phyloP scores from a whole-genome alignment of 139 green algal species.

The Eudorina sp. region DNA sequence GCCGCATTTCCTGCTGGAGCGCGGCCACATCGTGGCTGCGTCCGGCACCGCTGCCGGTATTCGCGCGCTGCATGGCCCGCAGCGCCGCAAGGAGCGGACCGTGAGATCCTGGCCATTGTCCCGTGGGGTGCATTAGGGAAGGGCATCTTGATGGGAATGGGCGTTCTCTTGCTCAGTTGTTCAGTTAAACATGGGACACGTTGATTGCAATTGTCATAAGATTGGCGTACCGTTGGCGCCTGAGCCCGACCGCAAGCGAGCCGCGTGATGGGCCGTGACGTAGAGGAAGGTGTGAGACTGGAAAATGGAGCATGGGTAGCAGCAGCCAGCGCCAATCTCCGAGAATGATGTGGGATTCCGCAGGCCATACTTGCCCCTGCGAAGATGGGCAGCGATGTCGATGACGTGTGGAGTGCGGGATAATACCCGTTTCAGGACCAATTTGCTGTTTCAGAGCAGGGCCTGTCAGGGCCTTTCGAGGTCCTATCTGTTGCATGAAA shows the following conservation, averaged over 20 bases:
- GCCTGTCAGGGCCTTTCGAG: too few relatives aligned
- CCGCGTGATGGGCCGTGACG: background rate
- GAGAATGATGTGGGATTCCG: background rate
- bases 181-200: too few relatives aligned
- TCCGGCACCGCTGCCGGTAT: background rate
- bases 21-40: background rate
- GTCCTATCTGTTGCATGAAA: too few relatives aligned
- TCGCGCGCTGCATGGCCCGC: background rate
- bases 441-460: too few relatives aligned
- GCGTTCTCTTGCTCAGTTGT: too few relatives aligned
- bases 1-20: background rate
- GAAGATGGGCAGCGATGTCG: too few relatives aligned
- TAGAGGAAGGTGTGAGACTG: conserved; percentile 14
- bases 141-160: too few relatives aligned
- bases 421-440: too few relatives aligned
- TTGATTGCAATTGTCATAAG: too few relatives aligned
- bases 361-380: conserved; percentile 41
- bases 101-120: background rate
- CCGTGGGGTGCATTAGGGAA: too few relatives aligned
- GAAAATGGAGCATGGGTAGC: conserved; percentile 39
- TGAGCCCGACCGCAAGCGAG: background rate
- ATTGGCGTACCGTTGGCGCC: background rate
- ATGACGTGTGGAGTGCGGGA: too few relatives aligned
- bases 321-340: conserved; percentile 10
- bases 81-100: background rate